Evolutionary conservation across 208 protist genomes (phyloP).

Genomic region (Crithidia brevicula): DNA sequence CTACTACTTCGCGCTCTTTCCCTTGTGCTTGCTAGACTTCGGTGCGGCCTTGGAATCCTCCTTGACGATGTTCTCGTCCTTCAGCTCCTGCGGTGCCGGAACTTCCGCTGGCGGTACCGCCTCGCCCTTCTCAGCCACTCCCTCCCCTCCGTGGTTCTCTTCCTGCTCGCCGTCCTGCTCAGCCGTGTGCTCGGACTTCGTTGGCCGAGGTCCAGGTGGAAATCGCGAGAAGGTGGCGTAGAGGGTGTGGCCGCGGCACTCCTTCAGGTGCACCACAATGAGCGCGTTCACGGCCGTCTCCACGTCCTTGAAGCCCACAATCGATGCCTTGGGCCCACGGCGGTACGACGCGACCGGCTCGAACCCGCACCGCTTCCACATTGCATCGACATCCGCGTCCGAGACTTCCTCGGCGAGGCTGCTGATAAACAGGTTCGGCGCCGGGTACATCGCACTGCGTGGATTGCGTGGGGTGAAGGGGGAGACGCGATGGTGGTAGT

Average conservation of each 20-base stretch:
- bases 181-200: conserved; percentile 16
- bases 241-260: conserved; percentile 70
- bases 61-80: neutral
- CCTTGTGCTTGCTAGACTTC: neutral
- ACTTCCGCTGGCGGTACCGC: neutral
- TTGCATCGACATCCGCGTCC: conserved; percentile 63
- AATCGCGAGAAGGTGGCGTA: conserved; percentile 88
- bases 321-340: conserved; percentile 58
- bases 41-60: neutral
- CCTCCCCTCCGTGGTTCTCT: conserved; percentile 5
- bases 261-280: conserved; percentile 69
- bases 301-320: conserved; percentile 63
- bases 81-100: neutral
- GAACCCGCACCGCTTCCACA: conserved; percentile 51
- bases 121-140: neutral
- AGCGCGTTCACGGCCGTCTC: conserved; percentile 74
- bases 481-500: conserved; percentile 83
- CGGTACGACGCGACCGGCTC: conserved; percentile 56
- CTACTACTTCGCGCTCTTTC: conserved; percentile 1
- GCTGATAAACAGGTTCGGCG: conserved; percentile 80
- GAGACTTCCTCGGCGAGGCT: conserved; percentile 74
- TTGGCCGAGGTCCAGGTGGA: conserved; percentile 53
- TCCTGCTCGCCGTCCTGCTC: conserved; percentile 19
- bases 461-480: conserved; percentile 73
- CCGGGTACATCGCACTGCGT: conserved; percentile 62